Base-by-base conservation (phyloP, 345 rosid genomes). In the Odontarrhena argentea region DNA sequence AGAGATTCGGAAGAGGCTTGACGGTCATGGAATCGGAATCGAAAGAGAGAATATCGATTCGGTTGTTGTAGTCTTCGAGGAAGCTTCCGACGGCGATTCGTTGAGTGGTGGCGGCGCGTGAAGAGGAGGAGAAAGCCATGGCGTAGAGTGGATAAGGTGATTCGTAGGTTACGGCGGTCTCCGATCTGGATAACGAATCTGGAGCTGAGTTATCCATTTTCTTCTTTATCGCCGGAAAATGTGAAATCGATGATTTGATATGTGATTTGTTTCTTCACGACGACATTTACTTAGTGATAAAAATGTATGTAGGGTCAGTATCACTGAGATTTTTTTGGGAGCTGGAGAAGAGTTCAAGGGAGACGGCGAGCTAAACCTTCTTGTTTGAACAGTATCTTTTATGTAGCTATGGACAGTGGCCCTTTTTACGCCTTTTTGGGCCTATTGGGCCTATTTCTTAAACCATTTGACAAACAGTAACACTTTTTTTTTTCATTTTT, bases 61-160 rank as follows among this genome's bases (percentile, higher is more conserved):
- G 86, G 79, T 94, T 91, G 73, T 56, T 50, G 83, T 79, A 88
- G 32, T 88, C 96, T 53, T 94, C 99, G 25, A 91, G 64, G 83
- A 94, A 94, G 79, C 92, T 85, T 4, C 96, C 99, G 28, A 91
- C 75, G 69, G 99, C 97, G 75, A 94, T 83, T 53, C 87, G 86
- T 54, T 79, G 89, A 9, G 45, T 69, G 69, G 60, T 45, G 11
- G 7, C 37, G 32, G 69, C 9, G 35, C 78, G 75, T 46, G 73
- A 30, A 24, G 96, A 78, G 32, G 94, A 86, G 32, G 94, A 86
- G 68, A 94, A 54, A 43, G 99, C 86, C 95, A 91, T 80, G 76
- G 95, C 87, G 76, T 88, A 91, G 68, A 91, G 77, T 4, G 96
- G 91, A 78, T 81, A 80, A 0, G 96, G 91, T 5, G 95, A 88